Evolutionary conservation across 371 early-diverging fungal species (phyloP).

Genomic region (Mortierella sp.): DNA sequence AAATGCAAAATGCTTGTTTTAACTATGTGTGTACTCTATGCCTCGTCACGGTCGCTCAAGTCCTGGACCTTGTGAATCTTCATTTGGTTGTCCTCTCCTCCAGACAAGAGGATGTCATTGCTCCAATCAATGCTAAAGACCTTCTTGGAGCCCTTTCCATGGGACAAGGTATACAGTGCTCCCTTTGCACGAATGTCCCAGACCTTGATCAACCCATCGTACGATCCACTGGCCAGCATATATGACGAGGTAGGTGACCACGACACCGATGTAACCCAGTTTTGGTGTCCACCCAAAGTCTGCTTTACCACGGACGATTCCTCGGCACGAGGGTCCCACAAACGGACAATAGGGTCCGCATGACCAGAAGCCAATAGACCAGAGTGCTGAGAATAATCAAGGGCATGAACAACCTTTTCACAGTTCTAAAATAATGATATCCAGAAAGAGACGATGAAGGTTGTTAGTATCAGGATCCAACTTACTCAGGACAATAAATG

Average conservation of each 20-base stretch:
- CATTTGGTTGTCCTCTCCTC: constrained; percentile 89
- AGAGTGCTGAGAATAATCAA: constrained; percentile 78
- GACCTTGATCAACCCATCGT: constrained; percentile 89
- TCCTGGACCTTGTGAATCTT: constrained; percentile 75
- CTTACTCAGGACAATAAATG: no score
- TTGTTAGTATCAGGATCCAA: background rate
- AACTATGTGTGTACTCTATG: constrained; percentile 18
- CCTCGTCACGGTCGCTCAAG: constrained; percentile 30
- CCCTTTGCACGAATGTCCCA: constrained; percentile 94
- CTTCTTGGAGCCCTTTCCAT: constrained; percentile 69
- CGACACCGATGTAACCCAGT: constrained; percentile 86
- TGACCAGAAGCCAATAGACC: constrained; percentile 91
- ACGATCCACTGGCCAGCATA: constrained; percentile 85
- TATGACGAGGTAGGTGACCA: constrained; percentile 87
- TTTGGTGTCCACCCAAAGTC: constrained; percentile 81
- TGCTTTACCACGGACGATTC: constrained; percentile 85
- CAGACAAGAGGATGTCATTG: constrained; percentile 76
- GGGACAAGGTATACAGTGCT: constrained; percentile 76
- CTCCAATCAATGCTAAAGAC: constrained; percentile 87
- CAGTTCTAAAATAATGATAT: constrained; percentile 71
- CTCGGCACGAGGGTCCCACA: constrained; percentile 92
- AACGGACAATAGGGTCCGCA: constrained; percentile 79
- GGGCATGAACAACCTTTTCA: constrained; percentile 84
- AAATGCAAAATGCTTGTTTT: background rate
- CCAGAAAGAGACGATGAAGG: background rate